These are phyloP conservation scores for Hura crepitans DNA, from an alignment of 441 rosid species.

Conservation along the genomic window DNA sequence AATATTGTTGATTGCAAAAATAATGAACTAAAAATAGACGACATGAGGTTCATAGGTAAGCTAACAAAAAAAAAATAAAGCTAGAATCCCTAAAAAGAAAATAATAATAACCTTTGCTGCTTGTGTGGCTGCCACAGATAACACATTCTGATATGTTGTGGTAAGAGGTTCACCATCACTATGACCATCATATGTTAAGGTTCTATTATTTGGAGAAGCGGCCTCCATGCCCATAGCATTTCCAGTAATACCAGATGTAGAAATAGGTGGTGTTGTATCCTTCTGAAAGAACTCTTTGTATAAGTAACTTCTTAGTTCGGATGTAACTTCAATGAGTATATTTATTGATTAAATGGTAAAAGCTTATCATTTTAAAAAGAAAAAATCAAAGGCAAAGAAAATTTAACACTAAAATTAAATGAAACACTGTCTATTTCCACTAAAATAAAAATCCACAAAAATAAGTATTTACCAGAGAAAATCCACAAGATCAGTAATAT, in stretches of 20 bases:
- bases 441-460: too few species aligned
- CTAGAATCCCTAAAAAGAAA: conserved; percentile 2
- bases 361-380: too few species aligned
- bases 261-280: conserved; percentile 55
- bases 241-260: conserved; percentile 41
- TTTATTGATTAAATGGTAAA: too few species aligned
- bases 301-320: conserved; percentile 57
- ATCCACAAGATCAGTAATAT: too few species aligned
- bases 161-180: conserved; percentile 30
- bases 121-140: conserved; percentile 31
- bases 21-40: neutral
- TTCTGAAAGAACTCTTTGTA: conserved; percentile 59
- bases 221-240: conserved; percentile 46
- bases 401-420: too few species aligned
- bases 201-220: conserved; percentile 44
- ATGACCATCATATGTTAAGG: conserved; percentile 45
- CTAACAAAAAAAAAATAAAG: conserved; percentile 5
- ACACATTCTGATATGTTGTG: conserved; percentile 37
- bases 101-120: conserved; percentile 45
- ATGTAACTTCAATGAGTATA: conserved; percentile 86
- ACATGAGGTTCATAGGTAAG: neutral
- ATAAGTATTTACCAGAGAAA: too few species aligned
- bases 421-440: too few species aligned
- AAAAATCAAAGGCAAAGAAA: too few species aligned
- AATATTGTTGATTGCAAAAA: neutral